Evolutionary conservation across 2,329 filamentous ascomycete species (phyloP).

Genomic region (Ceratocystiopsis minuta): DNA sequence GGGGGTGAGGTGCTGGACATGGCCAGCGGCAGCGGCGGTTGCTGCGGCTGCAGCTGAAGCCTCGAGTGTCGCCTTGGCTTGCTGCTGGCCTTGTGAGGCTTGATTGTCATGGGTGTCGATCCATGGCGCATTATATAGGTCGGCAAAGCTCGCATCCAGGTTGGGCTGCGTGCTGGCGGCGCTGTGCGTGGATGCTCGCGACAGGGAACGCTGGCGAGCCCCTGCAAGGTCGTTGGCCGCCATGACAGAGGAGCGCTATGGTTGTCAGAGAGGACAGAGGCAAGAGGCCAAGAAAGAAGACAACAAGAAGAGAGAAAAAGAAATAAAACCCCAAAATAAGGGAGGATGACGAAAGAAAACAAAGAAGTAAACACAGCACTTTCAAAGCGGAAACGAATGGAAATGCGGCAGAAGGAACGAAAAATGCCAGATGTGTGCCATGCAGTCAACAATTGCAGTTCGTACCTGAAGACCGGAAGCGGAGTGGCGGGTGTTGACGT

Average conservation of each 20-base stretch:
- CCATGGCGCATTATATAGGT: constrained; percentile 33
- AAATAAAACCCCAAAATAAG: too few relatives aligned
- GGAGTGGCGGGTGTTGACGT: background rate
- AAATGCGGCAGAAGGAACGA: background rate
- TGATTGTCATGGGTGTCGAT: constrained; percentile 19
- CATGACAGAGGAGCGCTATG: constrained; percentile 16
- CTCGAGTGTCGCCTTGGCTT: constrained; percentile 9
- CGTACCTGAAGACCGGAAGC: too few relatives aligned
- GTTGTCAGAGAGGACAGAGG: background rate
- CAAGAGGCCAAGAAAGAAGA: too few relatives aligned
- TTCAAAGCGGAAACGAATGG: background rate
- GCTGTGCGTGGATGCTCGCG: constrained; percentile 39
- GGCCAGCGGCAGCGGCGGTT: constrained; percentile 11
- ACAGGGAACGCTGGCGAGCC: constrained; percentile 32
- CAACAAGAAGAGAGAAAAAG: too few relatives aligned
- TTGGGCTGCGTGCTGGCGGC: constrained; percentile 28
- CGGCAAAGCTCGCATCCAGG: constrained; percentile 29
- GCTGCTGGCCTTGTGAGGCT: constrained; percentile 22
- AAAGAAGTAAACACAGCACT: too few relatives aligned
- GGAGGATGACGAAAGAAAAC: too few relatives aligned
- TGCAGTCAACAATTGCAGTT: background rate
- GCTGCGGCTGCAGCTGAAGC: too few relatives aligned
- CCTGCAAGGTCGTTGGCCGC: constrained; percentile 16
- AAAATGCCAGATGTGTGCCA: background rate
- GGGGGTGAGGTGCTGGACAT: constrained; percentile 29